Evolutionary conservation across 768 basidiomycete genomes (phyloP).

Genomic region (Leccinum obscurum): DNA sequence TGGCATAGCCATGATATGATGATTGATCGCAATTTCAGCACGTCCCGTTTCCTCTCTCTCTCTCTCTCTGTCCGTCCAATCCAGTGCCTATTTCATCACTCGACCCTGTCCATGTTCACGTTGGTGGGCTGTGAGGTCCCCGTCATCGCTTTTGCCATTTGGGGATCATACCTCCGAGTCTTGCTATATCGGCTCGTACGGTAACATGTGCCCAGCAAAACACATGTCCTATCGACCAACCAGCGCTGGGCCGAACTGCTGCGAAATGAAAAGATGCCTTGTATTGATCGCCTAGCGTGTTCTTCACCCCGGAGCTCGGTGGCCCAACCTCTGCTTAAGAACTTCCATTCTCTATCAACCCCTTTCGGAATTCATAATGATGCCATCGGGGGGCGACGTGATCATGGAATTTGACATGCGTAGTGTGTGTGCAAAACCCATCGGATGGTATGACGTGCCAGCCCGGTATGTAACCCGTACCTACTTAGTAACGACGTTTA

Average conservation of each 20-base stretch:
- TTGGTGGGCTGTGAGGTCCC: constrained; percentile 19
- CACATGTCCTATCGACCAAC: constrained; percentile 19
- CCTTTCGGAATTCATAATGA: constrained; percentile 19
- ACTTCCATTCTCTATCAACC: constrained; percentile 28
- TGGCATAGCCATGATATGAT: background rate
- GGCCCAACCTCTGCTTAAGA: background rate
- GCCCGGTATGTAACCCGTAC: background rate
- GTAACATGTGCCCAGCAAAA: constrained; percentile 16
- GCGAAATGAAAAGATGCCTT: constrained; percentile 26
- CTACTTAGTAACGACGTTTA: background rate
- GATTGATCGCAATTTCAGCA: background rate
- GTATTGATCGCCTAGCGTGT: constrained; percentile 23
- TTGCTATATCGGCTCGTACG: constrained; percentile 2
- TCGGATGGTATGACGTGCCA: background rate
- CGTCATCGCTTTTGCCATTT: constrained; percentile 22
- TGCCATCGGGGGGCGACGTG: constrained; percentile 19
- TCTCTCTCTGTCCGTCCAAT: background rate
- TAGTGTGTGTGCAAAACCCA: background rate
- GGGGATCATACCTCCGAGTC: constrained; percentile 10
- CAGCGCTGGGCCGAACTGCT: constrained; percentile 1
- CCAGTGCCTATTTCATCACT: constrained; percentile 1
- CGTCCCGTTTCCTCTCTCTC: background rate
- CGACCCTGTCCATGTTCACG: constrained; percentile 10
- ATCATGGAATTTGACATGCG: constrained; percentile 17
- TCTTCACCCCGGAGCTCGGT: constrained; percentile 8